Base-by-base conservation (phyloP, 371 early-diverging fungal genomes). In the Basidiobolus meristosporus region DNA sequence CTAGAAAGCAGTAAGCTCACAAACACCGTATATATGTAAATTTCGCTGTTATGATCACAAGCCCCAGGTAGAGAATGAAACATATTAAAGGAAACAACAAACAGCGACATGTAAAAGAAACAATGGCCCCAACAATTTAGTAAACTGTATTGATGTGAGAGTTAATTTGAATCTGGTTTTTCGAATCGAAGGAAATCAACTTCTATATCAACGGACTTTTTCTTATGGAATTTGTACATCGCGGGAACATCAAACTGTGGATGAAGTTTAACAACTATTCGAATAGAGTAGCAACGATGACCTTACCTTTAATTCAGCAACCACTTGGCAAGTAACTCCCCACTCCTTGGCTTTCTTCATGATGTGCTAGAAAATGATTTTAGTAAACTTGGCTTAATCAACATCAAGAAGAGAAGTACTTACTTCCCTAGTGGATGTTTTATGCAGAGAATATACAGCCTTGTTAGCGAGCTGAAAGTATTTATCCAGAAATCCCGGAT, bases 191-290 rank as follows among this genome's bases (percentile, higher is more conserved):
- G 50, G 48, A 82, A 69, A 48, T 84, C 85, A 5, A 84, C 85
- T 17, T 65, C 68, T 36, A 84, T 73, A 42, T 80, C 78, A 0
- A 81, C 70, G 2, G 73, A 68, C 44, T 76, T 64, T 50, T 76
- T 76, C 47, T 78, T 82, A 48, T 85, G 86, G 53, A 82, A 79
- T 48, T 74, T 77, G 63, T 84, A 84, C 74, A 76, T 81, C 64
- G 68, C 74, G 36, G 77, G 77, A n/a, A 83, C 60, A 54, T 83
- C 82, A 52, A 80, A 83, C 73, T 72, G 47, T 7, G 38, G 18
- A 7, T 17, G 35, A 12, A 1, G 37, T 32, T 28, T 19, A 23
- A 29, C 4, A 18, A 16, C n/a, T 7, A 15, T 23, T 18, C 31
- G 16, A 31, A n/a, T 31, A 3, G 5, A 11, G 11, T 1, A 29